A percentile compares a stretch with the other conserved stretches of the same genome.
phyloP scores from a whole-genome alignment of 2,329 filamentous ascomycete species.

The Aaosphaeria arxii region DNA sequence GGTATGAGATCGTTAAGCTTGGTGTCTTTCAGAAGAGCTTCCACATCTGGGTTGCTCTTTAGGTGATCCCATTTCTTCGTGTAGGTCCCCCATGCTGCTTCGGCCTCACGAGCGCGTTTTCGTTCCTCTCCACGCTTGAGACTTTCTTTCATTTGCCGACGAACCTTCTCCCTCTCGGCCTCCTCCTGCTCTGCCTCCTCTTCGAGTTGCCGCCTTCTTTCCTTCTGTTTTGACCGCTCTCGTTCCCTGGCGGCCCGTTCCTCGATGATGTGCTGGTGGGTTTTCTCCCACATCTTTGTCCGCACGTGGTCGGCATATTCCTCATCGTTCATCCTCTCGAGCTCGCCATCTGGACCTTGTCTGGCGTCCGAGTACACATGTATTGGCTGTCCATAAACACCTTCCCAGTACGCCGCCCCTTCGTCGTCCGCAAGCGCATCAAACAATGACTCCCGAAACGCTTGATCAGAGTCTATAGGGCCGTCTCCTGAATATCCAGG shows the following conservation, averaged over 20 bases:
- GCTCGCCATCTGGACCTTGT: conserved; percentile 52
- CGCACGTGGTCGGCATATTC: conserved; percentile 87
- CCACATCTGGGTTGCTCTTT: conserved; percentile 13
- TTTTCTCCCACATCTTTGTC: conserved; percentile 92
- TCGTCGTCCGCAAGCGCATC: conserved; percentile 97
- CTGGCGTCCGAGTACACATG: conserved; percentile 67
- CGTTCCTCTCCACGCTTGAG: conserved; percentile 66
- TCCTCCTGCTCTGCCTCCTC: conserved; percentile 42
- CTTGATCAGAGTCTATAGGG: conserved; percentile 58
- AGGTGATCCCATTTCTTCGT: conserved; percentile 59
- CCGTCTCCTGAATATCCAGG: conserved; percentile 21
- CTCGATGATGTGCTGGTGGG: conserved; percentile 76
- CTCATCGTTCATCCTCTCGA: conserved; percentile 88
- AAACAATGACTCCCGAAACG: conserved; percentile 92
- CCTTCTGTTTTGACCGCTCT: conserved; percentile 46
- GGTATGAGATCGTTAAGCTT: conserved; percentile 47
- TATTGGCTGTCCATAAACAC: conserved; percentile 93
- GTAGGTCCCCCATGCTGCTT: conserved; percentile 65
- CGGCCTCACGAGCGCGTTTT: conserved; percentile 53
- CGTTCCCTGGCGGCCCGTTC: conserved; percentile 63
- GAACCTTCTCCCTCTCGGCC: conserved; percentile 48
- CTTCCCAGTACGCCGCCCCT: conserved; percentile 91
- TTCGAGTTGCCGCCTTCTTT: conserved; percentile 32
- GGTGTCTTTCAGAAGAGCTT: conserved; percentile 7
- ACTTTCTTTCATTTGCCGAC: conserved; percentile 66